Base-by-base conservation (phyloP, 106 monocot genomes). In the Chionographis japonica region DNA sequence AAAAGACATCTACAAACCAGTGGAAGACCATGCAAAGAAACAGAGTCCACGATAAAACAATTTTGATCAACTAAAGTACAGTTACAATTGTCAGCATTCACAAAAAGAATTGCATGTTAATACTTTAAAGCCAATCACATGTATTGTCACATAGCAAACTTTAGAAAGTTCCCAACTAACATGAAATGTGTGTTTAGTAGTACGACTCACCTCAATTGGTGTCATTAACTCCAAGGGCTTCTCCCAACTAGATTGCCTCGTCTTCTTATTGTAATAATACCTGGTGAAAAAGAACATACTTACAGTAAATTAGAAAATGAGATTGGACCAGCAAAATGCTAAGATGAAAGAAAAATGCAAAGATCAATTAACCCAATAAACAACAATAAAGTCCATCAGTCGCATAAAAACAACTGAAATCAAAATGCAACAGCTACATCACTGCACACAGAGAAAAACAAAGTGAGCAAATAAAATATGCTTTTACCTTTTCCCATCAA, bases 201-300 rank as follows among this genome's bases (percentile, higher is more conserved):
- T 12, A 73, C 38, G 46, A 60, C 81, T 81, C 76, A 93, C 93
- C 93, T 93, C 93, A 69, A 80, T 79, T 19, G 92, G 97, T 4
- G 92, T 90, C 97, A 98, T 98, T 54, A 98, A 55, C 62, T 98
- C 97, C 67, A 77, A 46, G 15, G 97, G 97, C 71, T 98, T 98
- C 73, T 90, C 97, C 97, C 97, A 98, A 67, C 86, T 87, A 77
- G 97, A 98, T 69, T 90, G 92, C 50, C 75, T 84, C 7, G 92
- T 98, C 78, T 87, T 98, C 76, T 90, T 98, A 74, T 98, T 98
- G 58, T 87, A 90, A 66, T 98, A 98, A 54, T 98, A 98, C 64
- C 97, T 98, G 40, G 36, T 69, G n/a, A 60, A 5, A 60, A 27
- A 27, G 27, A 27, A 27, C 50, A 70, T 10, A 37, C 36, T 4